Percentiles rank a stretch among this genome's conserved stretches.
These are phyloP conservation scores for Trichophyton mentagrophytes DNA, from an alignment of 2,329 filamentous ascomycete species.

Conservation along the genomic window DNA sequence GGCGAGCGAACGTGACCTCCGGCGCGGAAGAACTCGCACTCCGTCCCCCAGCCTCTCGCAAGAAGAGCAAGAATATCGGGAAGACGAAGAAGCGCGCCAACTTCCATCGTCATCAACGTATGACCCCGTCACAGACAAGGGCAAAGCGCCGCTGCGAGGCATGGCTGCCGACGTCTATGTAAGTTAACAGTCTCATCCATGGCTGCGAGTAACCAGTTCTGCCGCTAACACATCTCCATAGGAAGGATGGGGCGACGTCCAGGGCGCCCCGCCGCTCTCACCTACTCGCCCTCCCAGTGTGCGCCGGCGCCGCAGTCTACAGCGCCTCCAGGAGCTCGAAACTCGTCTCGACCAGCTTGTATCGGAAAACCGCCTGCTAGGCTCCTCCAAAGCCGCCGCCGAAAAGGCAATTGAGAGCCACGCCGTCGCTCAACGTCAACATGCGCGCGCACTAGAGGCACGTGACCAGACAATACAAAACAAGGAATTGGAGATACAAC, in stretches of 20 bases:
- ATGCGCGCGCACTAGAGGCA: conserved; percentile 46
- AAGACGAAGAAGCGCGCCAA: conserved; percentile 26
- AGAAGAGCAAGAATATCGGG: conserved; percentile 14
- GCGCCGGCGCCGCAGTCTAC: conserved; percentile 94
- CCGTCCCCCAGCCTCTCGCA: conserved; percentile 8
- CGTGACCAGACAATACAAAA: conserved; percentile 61
- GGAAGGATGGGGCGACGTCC: conserved; percentile 90
- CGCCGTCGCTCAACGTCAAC: conserved; percentile 42
- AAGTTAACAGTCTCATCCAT: conserved; percentile 37
- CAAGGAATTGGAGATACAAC: conserved; percentile 75
- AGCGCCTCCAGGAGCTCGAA: conserved; percentile 80
- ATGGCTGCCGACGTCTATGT: conserved; percentile 84
- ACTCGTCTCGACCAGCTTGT: conserved; percentile 68
- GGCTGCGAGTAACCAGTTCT: not conserved
- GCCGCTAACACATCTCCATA: conserved; percentile 29
- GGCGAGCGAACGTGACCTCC: conserved; percentile 35
- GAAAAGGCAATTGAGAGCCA: conserved; percentile 51
- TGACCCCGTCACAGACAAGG: conserved; percentile 73
- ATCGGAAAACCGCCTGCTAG: conserved; percentile 64
- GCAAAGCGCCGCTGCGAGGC: conserved; percentile 64
- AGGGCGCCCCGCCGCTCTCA: conserved; percentile 61
- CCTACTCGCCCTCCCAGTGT: conserved; percentile 86
- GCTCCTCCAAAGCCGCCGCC: conserved; percentile 56
- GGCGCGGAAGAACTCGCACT: conserved; percentile 9
- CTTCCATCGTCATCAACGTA: conserved; percentile 20